Conservation (phyloP, 306 rosid genomes). For the Benincasa hispida region DNA sequence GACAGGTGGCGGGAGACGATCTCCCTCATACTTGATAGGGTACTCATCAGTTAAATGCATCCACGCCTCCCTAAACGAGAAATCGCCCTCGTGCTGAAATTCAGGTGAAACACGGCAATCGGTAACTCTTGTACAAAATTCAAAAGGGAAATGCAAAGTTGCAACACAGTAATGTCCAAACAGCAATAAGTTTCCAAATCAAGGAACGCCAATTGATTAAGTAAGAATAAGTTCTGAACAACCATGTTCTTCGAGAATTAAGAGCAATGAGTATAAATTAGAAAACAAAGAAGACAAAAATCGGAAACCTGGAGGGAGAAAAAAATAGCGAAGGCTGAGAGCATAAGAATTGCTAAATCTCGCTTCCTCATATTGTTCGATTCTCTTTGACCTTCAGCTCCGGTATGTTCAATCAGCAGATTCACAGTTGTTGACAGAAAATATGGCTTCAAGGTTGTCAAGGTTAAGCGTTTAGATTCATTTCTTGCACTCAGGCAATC, state of each 20-base stretch:
- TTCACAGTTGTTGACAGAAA: not conserved
- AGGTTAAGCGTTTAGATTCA: not conserved
- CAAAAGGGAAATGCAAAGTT: not conserved
- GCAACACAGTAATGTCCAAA: not conserved
- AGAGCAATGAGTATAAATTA: not conserved
- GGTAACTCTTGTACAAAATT: not conserved
- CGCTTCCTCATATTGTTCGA: slow-evolving; percentile 75
- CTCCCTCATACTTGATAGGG: slow-evolving; percentile 87
- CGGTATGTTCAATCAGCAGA: not conserved
- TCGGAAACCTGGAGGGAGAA: slow-evolving; percentile 76
- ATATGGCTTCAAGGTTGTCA: not conserved
- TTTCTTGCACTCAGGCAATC: not conserved
- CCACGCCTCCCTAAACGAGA: slow-evolving; percentile 92
- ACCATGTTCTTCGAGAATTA: not conserved
- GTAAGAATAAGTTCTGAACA: not conserved
- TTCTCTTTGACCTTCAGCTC: slow-evolving; percentile 1
- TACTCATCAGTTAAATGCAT: slow-evolving; percentile 84
- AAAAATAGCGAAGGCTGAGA: slow-evolving; percentile 90
- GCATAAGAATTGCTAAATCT: slow-evolving; percentile 97
- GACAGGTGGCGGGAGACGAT: slow-evolving; percentile 88
- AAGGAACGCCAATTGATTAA: not conserved
- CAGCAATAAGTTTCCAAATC: not conserved
- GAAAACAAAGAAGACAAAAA: not conserved
- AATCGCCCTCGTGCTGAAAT: slow-evolving; percentile 83
- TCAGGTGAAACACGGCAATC: not conserved